Conservation (phyloP, 208 protist species). For the Naegleria lovaniensis region DNA sequence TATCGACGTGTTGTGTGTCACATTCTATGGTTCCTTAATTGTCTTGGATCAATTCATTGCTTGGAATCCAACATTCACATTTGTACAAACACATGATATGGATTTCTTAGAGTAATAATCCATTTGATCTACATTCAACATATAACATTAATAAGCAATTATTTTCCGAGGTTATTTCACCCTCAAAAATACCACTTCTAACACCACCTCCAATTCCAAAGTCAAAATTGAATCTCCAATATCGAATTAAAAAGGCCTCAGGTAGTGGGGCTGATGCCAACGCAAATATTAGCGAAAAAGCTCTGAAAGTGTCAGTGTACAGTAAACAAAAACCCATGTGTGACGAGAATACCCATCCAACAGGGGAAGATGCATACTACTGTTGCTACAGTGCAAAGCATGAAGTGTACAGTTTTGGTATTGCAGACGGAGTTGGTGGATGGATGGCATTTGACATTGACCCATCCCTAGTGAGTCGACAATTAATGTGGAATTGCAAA, state of each 20-base stretch:
- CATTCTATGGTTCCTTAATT: too few species aligned
- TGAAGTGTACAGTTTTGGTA: not conserved
- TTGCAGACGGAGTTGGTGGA: conserved; percentile 72
- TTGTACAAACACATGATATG: too few species aligned
- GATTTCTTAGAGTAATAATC: not conserved
- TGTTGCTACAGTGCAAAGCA: not conserved
- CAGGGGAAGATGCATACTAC: not conserved
- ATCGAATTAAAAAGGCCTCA: not conserved
- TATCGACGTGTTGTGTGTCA: too few species aligned
- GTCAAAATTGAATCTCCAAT: not conserved
- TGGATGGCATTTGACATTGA: conserved; percentile 74
- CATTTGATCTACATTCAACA: not conserved
- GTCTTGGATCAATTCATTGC: too few species aligned
- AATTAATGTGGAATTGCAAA: conserved; percentile 79
- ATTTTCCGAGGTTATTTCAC: not conserved
- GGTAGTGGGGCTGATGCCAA: not conserved
- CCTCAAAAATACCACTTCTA: not conserved
- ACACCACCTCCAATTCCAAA: not conserved
- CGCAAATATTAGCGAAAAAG: not conserved
- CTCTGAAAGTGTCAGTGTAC: not conserved
- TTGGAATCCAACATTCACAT: too few species aligned
- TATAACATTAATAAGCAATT: not conserved
- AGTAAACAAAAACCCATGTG: not conserved
- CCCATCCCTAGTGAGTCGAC: conserved; percentile 66
- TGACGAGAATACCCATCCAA: not conserved